phyloP scores from a whole-genome alignment of 1,284 basidiomycete genomes.

The Tilletia horrida region DNA sequence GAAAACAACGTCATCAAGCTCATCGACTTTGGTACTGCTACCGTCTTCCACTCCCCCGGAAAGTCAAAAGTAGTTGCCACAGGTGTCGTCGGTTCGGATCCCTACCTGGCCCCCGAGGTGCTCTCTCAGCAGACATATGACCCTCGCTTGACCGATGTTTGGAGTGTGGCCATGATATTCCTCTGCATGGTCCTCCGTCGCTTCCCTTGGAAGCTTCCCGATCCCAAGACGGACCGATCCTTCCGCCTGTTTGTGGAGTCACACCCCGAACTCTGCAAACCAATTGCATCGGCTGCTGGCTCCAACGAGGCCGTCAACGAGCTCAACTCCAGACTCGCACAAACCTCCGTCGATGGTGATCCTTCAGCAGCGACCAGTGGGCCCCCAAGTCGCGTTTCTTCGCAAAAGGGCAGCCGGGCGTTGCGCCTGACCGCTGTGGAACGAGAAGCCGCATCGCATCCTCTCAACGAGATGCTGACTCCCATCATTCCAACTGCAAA shows the following conservation, averaged over 20 bases:
- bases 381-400: slow-evolving; percentile 31
- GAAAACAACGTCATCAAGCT: slow-evolving; percentile 89
- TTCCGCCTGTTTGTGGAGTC: slow-evolving; percentile 88
- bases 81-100: slow-evolving; percentile 94
- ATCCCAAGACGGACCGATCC: slow-evolving; percentile 84
- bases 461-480: slow-evolving; percentile 22
- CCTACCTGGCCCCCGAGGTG: slow-evolving; percentile 98
- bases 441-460: slow-evolving; percentile 18
- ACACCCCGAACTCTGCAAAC: slow-evolving; percentile 73
- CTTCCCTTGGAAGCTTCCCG: slow-evolving; percentile 99
- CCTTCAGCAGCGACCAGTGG: slow-evolving; percentile 21
- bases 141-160: slow-evolving; percentile 94
- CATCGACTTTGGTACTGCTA: slow-evolving; percentile 98
- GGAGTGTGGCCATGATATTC: slow-evolving; percentile 98
- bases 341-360: background rate
- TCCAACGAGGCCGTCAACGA: background rate
- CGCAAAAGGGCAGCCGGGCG: slow-evolving; percentile 22
- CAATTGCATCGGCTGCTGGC: background rate
- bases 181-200: slow-evolving; percentile 96
- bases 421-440: slow-evolving; percentile 26
- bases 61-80: slow-evolving; percentile 62
- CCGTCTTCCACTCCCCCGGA: slow-evolving; percentile 97
- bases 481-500: slow-evolving; percentile 37
- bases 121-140: slow-evolving; percentile 76
- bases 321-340: background rate